Base-by-base conservation (phyloP, 148 eudicot species). In the Chenopodium album region DNA sequence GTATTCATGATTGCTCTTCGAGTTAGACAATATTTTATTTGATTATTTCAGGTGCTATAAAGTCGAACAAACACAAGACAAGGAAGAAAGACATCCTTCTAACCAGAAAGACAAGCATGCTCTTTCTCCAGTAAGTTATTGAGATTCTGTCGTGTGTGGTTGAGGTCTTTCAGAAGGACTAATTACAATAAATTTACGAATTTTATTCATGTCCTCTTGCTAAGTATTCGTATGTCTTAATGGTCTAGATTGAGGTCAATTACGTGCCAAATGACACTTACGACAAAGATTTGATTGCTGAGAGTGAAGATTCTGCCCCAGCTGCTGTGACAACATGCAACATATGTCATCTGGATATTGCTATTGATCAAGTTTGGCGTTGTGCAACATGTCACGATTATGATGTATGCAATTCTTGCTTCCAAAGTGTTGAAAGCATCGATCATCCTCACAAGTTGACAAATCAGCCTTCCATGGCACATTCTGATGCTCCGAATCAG, bases 221-320 rank as follows among this genome's bases (percentile, higher is more conserved):
- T 79, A 52, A 86, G 22, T 65, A 50, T 69, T 71, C 10, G 71
- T 28, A 46, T 82, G 65, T 78, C 72, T 85, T 75, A 82, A 73
- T 64, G 80, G 70, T 69, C 92, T 63, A 95, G 98, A 82, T 88
- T 84, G 94, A 86, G 83, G 91, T 93, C 46, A 71, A 78, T 69
- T 87, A 84, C 81, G 93, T 95, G 67, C 88, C 94, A 62, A 90
- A 83, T n/a, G 96, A 93, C 83, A 95, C 97, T 46, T 91, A 89
- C 87, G 98, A 95, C 82, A 86, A 73, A 81, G 98, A 95, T 78
- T 98, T 93, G 78, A 92, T 93, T 88, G 89, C 92, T 71, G 98
- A 93, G 89, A 95, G 98, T 78, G 98, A 95, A 87, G 93, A 92
- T 84, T 95, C 99, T 54, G 97, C 98, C 83, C 99, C 98, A 78